Percentiles rank a stretch among this genome's conserved stretches.
Conservation (phyloP, 768 basidiomycete genomes). For the Scleroderma bovista region DNA sequence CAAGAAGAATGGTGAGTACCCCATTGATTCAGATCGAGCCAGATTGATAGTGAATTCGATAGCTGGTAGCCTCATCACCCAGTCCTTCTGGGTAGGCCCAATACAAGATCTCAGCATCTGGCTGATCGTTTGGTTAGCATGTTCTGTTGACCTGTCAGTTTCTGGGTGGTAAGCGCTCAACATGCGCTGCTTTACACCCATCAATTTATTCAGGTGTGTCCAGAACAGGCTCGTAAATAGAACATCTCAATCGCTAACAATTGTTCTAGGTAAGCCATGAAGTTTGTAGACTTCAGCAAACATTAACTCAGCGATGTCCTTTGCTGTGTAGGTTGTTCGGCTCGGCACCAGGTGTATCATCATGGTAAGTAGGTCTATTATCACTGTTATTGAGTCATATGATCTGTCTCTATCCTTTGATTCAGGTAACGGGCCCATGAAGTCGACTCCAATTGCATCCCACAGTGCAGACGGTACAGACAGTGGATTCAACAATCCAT, state of each 20-base stretch:
- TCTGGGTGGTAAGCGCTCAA: conserved; percentile 7
- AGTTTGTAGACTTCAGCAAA: conserved; percentile 20
- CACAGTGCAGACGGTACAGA: conserved; percentile 26
- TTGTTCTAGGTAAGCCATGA: conserved; percentile 24
- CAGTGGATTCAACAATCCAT: conserved; percentile 23
- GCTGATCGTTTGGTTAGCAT: background rate
- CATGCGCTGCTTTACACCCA: conserved; percentile 9
- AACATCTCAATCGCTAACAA: conserved; percentile 26
- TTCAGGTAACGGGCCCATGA: conserved; percentile 24
- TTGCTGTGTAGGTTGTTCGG: background rate
- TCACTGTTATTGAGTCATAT: conserved; percentile 19
- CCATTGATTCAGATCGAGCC: conserved; percentile 28
- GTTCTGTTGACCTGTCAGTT: background rate
- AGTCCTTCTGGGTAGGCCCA: background rate
- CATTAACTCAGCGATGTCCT: conserved; percentile 8
- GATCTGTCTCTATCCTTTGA: conserved; percentile 11
- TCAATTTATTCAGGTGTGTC: conserved; percentile 7
- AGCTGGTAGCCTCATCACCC: conserved; percentile 21
- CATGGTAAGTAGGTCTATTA: conserved; percentile 19
- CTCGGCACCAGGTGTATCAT: conserved; percentile 23
- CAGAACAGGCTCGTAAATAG: conserved; percentile 27
- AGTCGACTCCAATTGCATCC: conserved; percentile 37
- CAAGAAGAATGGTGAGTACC: conserved; percentile 32
- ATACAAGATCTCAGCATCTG: background rate
- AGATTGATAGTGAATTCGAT: conserved; percentile 35